A percentile compares a stretch with the other conserved stretches of the same genome.
Evolutionary conservation across 2,329 filamentous ascomycete species (phyloP).

Genomic region (Aspergillus sojae): DNA sequence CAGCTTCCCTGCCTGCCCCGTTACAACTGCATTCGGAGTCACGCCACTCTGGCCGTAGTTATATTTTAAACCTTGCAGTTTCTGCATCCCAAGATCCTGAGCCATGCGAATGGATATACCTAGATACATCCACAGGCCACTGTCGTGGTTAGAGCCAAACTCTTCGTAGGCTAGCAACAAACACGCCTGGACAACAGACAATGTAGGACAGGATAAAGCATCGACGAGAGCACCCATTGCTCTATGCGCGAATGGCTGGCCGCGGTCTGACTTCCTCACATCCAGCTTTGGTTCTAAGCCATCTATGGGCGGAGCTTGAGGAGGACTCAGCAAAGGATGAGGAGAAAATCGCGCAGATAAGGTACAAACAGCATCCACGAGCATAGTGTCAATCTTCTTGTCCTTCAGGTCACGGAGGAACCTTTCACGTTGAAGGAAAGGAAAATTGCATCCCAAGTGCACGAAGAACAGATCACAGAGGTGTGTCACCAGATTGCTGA

Average conservation of each 20-base stretch:
- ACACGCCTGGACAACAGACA: conserved; percentile 81
- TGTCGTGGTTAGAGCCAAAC: conserved; percentile 85
- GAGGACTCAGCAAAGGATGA: conserved; percentile 54
- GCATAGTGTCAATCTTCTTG: conserved; percentile 78
- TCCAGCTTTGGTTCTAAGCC: conserved; percentile 34
- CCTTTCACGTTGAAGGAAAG: conserved; percentile 73
- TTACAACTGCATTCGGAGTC: conserved; percentile 59
- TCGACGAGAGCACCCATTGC: conserved; percentile 83
- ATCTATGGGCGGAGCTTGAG: conserved; percentile 56
- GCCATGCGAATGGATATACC: conserved; percentile 84
- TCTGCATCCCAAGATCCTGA: conserved; percentile 78
- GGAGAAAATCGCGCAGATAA: conserved; percentile 78
- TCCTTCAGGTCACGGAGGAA: conserved; percentile 77
- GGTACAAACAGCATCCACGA: conserved; percentile 84
- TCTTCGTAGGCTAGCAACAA: conserved; percentile 84
- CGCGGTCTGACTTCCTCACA: conserved; percentile 64
- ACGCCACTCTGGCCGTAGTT: conserved; percentile 57
- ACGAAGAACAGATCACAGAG: conserved; percentile 80
- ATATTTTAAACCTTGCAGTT: conserved; percentile 71
- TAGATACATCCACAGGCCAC: conserved; percentile 90
- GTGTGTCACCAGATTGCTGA: conserved; percentile 73
- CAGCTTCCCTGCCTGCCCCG: conserved; percentile 42
- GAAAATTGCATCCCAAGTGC: conserved; percentile 82
- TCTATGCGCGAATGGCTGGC: conserved; percentile 75
- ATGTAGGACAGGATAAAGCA: conserved; percentile 78